Percentiles rank a stretch among this genome's conserved stretches.
These are phyloP conservation scores for Sarocladium oryzae DNA, from an alignment of 2,329 filamentous ascomycete species.

Conservation along the genomic window DNA sequence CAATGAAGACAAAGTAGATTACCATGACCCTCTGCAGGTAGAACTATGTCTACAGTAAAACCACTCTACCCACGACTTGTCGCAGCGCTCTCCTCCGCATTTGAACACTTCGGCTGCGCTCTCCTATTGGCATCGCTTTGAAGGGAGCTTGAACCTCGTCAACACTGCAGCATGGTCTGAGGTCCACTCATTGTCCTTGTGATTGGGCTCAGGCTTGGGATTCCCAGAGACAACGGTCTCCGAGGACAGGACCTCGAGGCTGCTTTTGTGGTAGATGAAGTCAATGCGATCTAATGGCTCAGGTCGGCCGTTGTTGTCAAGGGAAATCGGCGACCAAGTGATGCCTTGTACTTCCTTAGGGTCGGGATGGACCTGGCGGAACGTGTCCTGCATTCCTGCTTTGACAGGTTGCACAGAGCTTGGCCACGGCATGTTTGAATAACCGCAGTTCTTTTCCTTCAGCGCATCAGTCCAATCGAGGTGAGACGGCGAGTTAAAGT, in stretches of 20 bases:
- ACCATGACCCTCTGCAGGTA: no score
- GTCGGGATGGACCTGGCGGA: conserved; percentile 29
- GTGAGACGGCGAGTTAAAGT: conserved; percentile 38
- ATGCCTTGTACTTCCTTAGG: conserved; percentile 25
- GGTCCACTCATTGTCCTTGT: conserved; percentile 34
- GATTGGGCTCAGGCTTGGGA: conserved; percentile 26
- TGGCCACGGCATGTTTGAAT: conserved; percentile 29
- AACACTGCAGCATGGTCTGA: conserved; percentile 32
- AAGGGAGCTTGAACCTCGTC: conserved; percentile 20
- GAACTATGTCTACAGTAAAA: no score
- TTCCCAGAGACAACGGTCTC: conserved; percentile 25
- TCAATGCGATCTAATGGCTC: conserved; percentile 37
- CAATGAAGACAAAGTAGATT: no score
- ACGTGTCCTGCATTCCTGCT: conserved; percentile 33
- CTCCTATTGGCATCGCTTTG: background rate
- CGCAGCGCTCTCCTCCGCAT: no score
- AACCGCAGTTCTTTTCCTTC: conserved; percentile 29
- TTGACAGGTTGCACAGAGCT: conserved; percentile 28
- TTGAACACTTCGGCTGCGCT: no score
- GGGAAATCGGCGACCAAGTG: conserved; percentile 35
- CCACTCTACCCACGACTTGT: no score
- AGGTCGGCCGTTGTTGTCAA: conserved; percentile 22
- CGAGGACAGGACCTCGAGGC: conserved; percentile 25
- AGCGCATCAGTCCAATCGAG: conserved; percentile 32
- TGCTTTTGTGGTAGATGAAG: conserved; percentile 34